Base-by-base conservation (phyloP, 2,329 filamentous ascomycete species). In the Raffaelea albimanens region DNA sequence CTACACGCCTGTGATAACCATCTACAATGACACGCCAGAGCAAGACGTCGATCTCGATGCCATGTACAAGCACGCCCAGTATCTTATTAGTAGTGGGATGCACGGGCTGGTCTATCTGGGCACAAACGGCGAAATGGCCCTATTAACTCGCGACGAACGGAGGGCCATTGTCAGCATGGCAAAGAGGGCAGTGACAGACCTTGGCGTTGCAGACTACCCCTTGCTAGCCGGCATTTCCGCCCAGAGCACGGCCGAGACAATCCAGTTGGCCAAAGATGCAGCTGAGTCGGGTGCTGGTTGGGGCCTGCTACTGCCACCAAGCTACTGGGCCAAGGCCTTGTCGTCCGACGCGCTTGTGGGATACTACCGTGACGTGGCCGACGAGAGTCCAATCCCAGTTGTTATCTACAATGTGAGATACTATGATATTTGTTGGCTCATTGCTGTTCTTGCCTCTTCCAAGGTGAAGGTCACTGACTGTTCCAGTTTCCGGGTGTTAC, bases 381-480 rank as follows among this genome's bases (percentile, higher is more conserved):
- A 66, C 38, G 50, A 55, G 3, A 76, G 10, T 16, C 39, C 39
- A 8, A 41, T 41, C 72, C 75, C n/a, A 67, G 84, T 38, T 64
- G 75, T 25, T 67, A 74, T 29, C 78, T 82, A 63, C 88, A 86
- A 70, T 66, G 57, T n/a, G 71, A 75, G 48, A 76, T 82, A 14
- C 71, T 82, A 40, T n/a, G n/a, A 9, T 34, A 34, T 16, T 38
- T 38, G 34, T 55, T 80, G 82, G 66, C 13, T 29, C 25, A 7
- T 29, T 29, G 25, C 25, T 29, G 25, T 7, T 13, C 25, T 29
- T 29, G 7, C 25, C 14, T 19, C 5, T 38, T 16, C 34, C 8
- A 38, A 7, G 9, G 7, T 38, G 34, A 16, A 5, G 5, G n/a
- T 38, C 8, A 8, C 18, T 29, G 25, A 29, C 34, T 16, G 18